Conservation (phyloP, 2,329 filamentous ascomycete species). For the Microcera coccophila region DNA sequence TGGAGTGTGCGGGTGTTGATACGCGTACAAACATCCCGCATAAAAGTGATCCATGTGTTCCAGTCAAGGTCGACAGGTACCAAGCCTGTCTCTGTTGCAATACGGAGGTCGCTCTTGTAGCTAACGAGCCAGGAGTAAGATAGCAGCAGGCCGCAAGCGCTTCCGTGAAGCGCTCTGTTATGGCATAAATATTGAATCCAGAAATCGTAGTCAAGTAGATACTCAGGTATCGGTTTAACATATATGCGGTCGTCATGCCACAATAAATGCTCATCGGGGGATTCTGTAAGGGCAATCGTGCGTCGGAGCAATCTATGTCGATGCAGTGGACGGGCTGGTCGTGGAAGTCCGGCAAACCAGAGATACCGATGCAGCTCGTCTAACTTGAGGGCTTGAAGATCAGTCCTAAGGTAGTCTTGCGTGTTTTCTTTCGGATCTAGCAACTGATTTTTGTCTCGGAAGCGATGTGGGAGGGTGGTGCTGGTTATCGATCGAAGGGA, state of each 20-base stretch:
- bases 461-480: too few species aligned
- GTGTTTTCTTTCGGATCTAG: constrained; percentile 1
- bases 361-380: neutral
- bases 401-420: neutral
- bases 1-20: constrained; percentile 3
- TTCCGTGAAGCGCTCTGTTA: neutral
- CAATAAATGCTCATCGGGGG: constrained; percentile 37
- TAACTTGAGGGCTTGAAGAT: constrained; percentile 5
- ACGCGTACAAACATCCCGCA: neutral
- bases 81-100: neutral
- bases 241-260: constrained; percentile 38
- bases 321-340: constrained; percentile 34
- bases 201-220: constrained; percentile 34
- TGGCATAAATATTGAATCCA: constrained; percentile 31
- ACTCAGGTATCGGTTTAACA: constrained; percentile 40
- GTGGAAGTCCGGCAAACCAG: neutral
- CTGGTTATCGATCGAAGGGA: too few species aligned
- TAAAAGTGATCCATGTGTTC: neutral
- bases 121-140: neutral
- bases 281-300: constrained; percentile 36
- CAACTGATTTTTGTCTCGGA: too few species aligned
- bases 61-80: neutral
- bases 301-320: constrained; percentile 32
- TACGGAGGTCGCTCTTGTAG: neutral
- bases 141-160: neutral